Conservation (phyloP, 202 grass and related monocot species). For the Elaeis oleifera region DNA sequence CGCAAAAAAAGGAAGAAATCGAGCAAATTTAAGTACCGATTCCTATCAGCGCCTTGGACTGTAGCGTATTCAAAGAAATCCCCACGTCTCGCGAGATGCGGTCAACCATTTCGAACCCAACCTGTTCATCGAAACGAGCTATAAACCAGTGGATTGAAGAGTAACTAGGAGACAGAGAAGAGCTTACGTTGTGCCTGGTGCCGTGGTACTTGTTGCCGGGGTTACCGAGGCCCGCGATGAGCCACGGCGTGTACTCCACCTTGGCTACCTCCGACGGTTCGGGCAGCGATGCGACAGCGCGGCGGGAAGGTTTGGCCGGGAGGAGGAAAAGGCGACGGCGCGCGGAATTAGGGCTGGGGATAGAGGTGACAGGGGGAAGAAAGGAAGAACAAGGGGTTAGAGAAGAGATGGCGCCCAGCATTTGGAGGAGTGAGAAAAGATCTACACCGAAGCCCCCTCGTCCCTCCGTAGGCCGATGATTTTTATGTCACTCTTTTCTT, state of each 20-base stretch:
- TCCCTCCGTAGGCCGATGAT: too few species aligned
- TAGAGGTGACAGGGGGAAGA: constrained; percentile 11
- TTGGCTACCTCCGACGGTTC: constrained; percentile 32
- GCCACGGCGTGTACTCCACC: constrained; percentile 87
- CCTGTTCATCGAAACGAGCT: constrained; percentile 25
- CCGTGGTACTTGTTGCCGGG: constrained; percentile 84
- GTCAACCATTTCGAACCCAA: constrained; percentile 94
- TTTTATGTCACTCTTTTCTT: too few species aligned
- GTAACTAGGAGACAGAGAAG: not conserved
- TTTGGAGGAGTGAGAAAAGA: too few species aligned
- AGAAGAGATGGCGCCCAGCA: not conserved
- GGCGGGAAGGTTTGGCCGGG: not conserved
- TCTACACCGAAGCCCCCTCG: too few species aligned
- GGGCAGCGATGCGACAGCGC: constrained; percentile 40
- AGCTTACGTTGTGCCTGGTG: constrained; percentile 81
- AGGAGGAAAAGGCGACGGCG: not conserved
- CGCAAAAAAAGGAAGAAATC: not conserved
- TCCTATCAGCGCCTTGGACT: constrained; percentile 81
- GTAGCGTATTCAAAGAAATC: constrained; percentile 70
- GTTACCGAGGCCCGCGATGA: constrained; percentile 88
- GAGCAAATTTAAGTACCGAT: constrained; percentile 40
- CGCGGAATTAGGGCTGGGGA: not conserved
- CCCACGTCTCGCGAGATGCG: constrained; percentile 56
- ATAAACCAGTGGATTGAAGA: not conserved
- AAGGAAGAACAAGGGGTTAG: not conserved